Evolutionary conservation across 73 alveolate genomes (phyloP).

Genomic region (Paramecium bursaria): DNA sequence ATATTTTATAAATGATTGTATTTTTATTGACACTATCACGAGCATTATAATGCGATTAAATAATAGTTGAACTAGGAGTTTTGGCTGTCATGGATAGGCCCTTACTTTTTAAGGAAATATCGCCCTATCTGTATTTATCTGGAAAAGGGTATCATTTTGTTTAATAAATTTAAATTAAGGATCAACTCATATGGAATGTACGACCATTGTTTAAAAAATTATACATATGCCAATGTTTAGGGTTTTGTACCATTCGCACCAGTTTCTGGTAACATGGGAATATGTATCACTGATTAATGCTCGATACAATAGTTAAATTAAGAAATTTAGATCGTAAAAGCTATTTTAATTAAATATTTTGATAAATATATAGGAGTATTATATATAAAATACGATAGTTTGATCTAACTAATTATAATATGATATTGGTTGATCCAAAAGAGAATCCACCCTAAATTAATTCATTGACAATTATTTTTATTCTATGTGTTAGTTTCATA

Average conservation of each 20-base stretch:
- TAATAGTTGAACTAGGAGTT: no score
- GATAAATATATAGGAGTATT: background rate
- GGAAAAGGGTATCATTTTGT: slow-evolving; percentile 20
- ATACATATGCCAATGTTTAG: slow-evolving; percentile 9
- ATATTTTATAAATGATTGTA: no score
- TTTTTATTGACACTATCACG: no score
- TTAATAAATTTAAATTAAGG: slow-evolving; percentile 42
- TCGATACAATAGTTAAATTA: background rate
- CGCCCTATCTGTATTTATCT: slow-evolving; percentile 31
- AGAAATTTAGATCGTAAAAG: slow-evolving; percentile 20
- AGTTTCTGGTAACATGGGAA: slow-evolving; percentile 20
- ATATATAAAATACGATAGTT: slow-evolving; percentile 19
- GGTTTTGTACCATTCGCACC: slow-evolving; percentile 35
- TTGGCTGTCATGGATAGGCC: no score
- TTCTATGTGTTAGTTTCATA: background rate
- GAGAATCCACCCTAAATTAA: background rate
- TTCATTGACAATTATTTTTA: background rate
- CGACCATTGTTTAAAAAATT: slow-evolving; percentile 18
- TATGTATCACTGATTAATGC: slow-evolving; percentile 31
- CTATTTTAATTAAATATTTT: background rate
- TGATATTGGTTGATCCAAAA: slow-evolving; percentile 20
- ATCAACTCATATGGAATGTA: slow-evolving; percentile 34
- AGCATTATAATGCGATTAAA: no score
- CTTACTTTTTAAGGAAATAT: no score
- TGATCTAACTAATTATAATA: slow-evolving; percentile 31